phyloP scores from a whole-genome alignment of 306 rosid genomes.

The Cicer bijugum region DNA sequence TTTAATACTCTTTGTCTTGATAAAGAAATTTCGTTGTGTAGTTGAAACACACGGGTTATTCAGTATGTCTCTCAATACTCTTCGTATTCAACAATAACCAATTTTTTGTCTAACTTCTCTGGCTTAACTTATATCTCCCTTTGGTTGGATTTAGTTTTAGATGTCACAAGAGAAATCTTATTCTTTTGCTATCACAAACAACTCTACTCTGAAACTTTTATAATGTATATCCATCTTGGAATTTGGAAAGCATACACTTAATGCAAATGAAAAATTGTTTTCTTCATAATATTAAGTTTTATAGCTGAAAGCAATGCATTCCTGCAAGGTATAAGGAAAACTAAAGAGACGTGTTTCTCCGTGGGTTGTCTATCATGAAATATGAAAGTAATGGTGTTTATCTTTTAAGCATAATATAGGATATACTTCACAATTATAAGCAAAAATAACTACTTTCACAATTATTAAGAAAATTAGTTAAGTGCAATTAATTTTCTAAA shows the following conservation, averaged over 20 bases:
- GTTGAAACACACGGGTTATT: too few relatives aligned
- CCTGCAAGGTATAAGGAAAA: conserved; percentile 27
- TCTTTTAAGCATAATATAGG: conserved; percentile 35
- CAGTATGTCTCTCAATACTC: too few relatives aligned
- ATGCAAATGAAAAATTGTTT: not conserved
- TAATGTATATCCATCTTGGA: conserved; percentile 27
- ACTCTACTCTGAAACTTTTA: not conserved
- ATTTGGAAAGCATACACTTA: conserved; percentile 24
- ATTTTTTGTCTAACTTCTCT: conserved; percentile 24
- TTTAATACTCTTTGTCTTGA: too few relatives aligned
- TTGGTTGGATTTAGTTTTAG: conserved; percentile 32
- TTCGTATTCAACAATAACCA: not conserved
- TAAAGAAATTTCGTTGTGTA: too few relatives aligned
- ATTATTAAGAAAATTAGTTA: too few relatives aligned
- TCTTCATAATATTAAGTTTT: not conserved
- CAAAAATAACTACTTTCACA: too few relatives aligned
- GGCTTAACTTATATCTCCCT: conserved; percentile 3
- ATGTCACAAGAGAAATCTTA: conserved; percentile 9
- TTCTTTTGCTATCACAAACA: conserved; percentile 17
- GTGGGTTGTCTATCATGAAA: conserved; percentile 15
- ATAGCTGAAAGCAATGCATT: conserved; percentile 8
- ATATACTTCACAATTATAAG: not conserved
- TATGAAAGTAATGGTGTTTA: conserved; percentile 30
- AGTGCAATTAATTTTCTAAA: too few relatives aligned
- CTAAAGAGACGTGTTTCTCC: conserved; percentile 22